Percentiles rank a stretch among this genome's conserved stretches.
These are phyloP conservation scores for Rubia tinctorum DNA, from an alignment of 305 asterid species.

Conservation along the genomic window DNA sequence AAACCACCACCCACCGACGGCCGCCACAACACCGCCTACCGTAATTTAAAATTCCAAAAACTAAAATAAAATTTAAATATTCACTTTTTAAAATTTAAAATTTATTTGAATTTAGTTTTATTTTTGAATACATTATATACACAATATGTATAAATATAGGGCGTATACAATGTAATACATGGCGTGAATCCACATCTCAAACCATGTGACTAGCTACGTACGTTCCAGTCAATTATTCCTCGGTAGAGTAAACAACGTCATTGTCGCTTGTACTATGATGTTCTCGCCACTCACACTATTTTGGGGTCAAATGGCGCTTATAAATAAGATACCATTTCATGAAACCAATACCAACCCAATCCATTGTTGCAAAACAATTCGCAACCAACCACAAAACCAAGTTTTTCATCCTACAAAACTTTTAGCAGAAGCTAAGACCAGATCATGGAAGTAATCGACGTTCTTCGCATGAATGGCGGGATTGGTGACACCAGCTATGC, in stretches of 20 bases:
- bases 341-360: background rate
- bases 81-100: too few species aligned
- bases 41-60: too few species aligned
- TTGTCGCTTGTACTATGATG: background rate
- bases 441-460: conserved; percentile 10
- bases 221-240: background rate
- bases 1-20: too few species aligned
- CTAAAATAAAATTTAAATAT: too few species aligned
- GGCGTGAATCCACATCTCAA: too few species aligned
- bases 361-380: background rate
- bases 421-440: background rate
- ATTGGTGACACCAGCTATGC: conserved; percentile 28
- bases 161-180: too few species aligned
- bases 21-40: too few species aligned
- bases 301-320: background rate
- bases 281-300: background rate
- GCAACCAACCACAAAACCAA: too few species aligned
- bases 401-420: background rate
- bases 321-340: conserved; percentile 1
- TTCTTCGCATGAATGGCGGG: conserved; percentile 32
- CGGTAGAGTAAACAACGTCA: background rate
- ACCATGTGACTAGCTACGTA: background rate
- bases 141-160: too few species aligned
- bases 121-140: too few species aligned
- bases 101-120: too few species aligned